Conservation (phyloP, 2,329 filamentous ascomycete genomes). For the Diaporthe humulicola region DNA sequence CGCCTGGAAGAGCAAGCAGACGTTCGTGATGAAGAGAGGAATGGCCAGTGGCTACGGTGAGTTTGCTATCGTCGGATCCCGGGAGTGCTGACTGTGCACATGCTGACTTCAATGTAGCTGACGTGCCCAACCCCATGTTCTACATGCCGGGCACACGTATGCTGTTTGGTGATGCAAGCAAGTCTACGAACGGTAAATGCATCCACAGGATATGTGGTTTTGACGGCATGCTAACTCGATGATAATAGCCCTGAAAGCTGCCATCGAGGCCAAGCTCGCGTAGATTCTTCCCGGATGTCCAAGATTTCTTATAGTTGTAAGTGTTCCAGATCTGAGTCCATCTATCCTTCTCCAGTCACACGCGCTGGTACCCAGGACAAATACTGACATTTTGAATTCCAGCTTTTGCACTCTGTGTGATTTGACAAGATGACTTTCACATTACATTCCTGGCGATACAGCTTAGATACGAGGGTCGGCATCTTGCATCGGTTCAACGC, state of each 20-base stretch:
- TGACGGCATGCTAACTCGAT: conserved; percentile 43
- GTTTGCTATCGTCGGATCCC: conserved; percentile 45
- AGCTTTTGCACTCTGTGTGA: background rate
- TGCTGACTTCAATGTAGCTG: conserved; percentile 63
- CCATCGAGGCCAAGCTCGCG: conserved; percentile 49
- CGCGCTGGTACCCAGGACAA: too few relatives aligned
- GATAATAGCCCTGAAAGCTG: conserved; percentile 56
- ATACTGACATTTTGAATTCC: background rate
- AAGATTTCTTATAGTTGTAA: conserved; percentile 7
- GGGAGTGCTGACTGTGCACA: conserved; percentile 14
- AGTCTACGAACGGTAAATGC: conserved; percentile 80
- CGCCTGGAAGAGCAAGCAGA: conserved; percentile 94
- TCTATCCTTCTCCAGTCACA: too few relatives aligned
- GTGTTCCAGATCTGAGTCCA: background rate
- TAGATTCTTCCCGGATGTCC: background rate
- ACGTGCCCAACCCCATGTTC: conserved; percentile 95
- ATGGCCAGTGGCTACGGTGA: conserved; percentile 89
- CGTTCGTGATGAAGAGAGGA: conserved; percentile 92
- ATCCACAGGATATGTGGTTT: background rate
- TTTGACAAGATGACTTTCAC: background rate
- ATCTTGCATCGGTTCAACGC: conserved; percentile 25
- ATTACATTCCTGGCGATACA: conserved; percentile 19
- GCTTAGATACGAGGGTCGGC: conserved; percentile 17
- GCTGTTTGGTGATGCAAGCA: conserved; percentile 92
- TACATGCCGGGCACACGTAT: conserved; percentile 91